Percentiles rank a stretch among this genome's conserved stretches.
These are phyloP conservation scores for Chrysophaeum taylorii DNA, from an alignment of 352 stramenopile species.

Conservation along the genomic window DNA sequence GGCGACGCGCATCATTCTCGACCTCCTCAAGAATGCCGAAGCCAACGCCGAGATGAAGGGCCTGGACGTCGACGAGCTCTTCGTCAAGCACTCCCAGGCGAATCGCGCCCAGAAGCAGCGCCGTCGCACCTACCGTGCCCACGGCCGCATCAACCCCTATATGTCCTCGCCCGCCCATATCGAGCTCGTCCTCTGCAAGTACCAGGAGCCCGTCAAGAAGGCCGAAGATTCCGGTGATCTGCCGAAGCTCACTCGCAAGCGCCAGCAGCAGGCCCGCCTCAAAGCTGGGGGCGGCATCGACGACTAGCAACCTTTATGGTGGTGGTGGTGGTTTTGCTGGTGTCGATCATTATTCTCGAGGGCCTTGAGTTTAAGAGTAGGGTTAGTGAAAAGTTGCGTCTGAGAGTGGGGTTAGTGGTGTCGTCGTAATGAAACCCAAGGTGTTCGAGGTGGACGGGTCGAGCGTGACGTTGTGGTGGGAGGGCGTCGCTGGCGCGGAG, in stretches of 20 bases:
- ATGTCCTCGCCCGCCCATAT: slow-evolving; percentile 97
- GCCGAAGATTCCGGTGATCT: slow-evolving; percentile 60
- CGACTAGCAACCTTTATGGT: too few species aligned
- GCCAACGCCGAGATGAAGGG: slow-evolving; percentile 97
- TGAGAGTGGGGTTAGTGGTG: too few species aligned
- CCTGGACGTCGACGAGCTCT: slow-evolving; percentile 86
- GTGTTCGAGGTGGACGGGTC: too few species aligned
- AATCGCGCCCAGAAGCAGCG: slow-evolving; percentile 95
- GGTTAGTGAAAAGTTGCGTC: too few species aligned
- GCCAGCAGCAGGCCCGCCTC: not conserved
- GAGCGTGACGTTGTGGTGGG: too few species aligned
- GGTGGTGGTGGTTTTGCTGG: too few species aligned
- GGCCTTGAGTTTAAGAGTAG: too few species aligned
- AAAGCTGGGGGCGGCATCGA: not conserved
- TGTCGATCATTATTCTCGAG: too few species aligned
- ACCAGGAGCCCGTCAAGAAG: slow-evolving; percentile 80
- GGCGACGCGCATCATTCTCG: slow-evolving; percentile 92
- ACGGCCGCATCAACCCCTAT: slow-evolving; percentile 94
- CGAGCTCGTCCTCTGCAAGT: slow-evolving; percentile 96
- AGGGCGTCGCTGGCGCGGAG: too few species aligned
- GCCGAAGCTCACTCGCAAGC: not conserved
- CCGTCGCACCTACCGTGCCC: slow-evolving; percentile 92
- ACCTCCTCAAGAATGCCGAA: slow-evolving; percentile 95
- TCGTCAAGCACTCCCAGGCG: slow-evolving; percentile 91
- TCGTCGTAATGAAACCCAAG: too few species aligned